These are phyloP conservation scores for Aspergillus nidulans DNA, from an alignment of 495 filamentous ascomycete species.

Conservation along the genomic window DNA sequence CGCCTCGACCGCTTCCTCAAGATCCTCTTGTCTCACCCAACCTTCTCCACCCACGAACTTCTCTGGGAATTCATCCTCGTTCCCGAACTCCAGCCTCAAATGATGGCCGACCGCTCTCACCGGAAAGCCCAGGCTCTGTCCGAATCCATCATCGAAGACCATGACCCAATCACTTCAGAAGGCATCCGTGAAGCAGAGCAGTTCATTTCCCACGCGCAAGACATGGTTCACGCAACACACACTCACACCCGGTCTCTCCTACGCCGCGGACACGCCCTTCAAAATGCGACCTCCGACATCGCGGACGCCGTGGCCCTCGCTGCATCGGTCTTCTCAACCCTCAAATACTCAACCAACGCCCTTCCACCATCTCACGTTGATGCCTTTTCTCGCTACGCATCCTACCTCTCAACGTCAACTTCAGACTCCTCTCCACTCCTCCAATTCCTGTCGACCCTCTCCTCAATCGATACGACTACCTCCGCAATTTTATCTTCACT, in stretches of 20 bases:
- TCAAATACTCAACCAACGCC: slow-evolving; percentile 40
- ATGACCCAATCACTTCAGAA: slow-evolving; percentile 62
- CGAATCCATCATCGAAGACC: slow-evolving; percentile 85
- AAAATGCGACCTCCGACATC: slow-evolving; percentile 52
- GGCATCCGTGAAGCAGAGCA: slow-evolving; percentile 90
- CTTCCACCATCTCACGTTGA: slow-evolving; percentile 63
- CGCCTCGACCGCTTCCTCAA: slow-evolving; percentile 83
- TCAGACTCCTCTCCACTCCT: slow-evolving; percentile 65
- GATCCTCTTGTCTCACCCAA: slow-evolving; percentile 81
- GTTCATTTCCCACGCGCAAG: slow-evolving; percentile 83
- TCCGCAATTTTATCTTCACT: slow-evolving; percentile 76
- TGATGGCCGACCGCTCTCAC: slow-evolving; percentile 83
- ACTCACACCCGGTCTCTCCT: slow-evolving; percentile 75
- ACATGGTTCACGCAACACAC: slow-evolving; percentile 79
- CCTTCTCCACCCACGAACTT: slow-evolving; percentile 95
- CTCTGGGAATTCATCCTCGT: slow-evolving; percentile 99
- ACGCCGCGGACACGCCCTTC: slow-evolving; percentile 41
- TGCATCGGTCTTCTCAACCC: slow-evolving; percentile 48
- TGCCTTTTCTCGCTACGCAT: slow-evolving; percentile 69
- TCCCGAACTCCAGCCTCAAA: slow-evolving; percentile 83
- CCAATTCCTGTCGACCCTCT: slow-evolving; percentile 67
- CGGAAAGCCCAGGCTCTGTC: slow-evolving; percentile 76
- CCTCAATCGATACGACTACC: slow-evolving; percentile 72
- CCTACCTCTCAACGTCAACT: slow-evolving; percentile 60
- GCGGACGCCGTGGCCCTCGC: slow-evolving; percentile 61